Evolutionary conservation across 1,284 basidiomycete species (phyloP), one percentile per base, ranked within the genome.

Genomic region (Porodaedalea pini): DNA sequence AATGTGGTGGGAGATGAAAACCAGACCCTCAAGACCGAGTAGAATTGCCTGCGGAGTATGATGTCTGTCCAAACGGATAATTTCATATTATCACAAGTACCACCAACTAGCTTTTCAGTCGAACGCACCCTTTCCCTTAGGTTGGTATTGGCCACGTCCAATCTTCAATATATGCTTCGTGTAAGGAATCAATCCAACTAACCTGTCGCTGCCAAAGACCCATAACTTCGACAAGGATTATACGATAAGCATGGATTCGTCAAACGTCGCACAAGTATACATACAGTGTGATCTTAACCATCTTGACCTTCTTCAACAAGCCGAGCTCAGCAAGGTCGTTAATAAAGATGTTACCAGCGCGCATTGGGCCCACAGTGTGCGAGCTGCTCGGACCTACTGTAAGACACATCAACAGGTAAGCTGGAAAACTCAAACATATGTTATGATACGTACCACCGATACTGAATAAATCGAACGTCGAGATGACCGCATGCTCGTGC

Each of bases 1-100:
- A 55, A 40, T 13, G 62, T 32, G 15, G 43, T 39, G 19, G 57
- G 8, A 37, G n/a, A n/a, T n/a, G n/a, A n/a, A n/a, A 8, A 37
- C 19, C 8, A 39, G 34, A 75, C 89, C 93, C 80, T 96, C 92
- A 27, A 97, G 77, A 8, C 94, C 94, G 23, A 96, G 82, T 40
- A 97, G 80, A 62, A 98, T 86, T 2, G 94, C 94, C 71, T 96
- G 91, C 0, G 94, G 94, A 0, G 94, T 97, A 74, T 95, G 92
- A 71, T 97, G 95, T 1, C 93, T 94, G 66, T 21, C 60, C 32
- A 53, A 44, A 21, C 27, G 36, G 32, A 45, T 31, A 51, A 55
- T 21, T 44, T 21, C 37, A 56, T 54, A 23, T 29, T 51, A 43
- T 32, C 40, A 21, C n/a, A 37, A 48, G 17, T 13, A 31, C 27